Percentiles rank a stretch among this genome's conserved stretches.
These are phyloP conservation scores for Spinacia oleracea DNA, from an alignment of 179 eudicot species.

Conservation along the genomic window DNA sequence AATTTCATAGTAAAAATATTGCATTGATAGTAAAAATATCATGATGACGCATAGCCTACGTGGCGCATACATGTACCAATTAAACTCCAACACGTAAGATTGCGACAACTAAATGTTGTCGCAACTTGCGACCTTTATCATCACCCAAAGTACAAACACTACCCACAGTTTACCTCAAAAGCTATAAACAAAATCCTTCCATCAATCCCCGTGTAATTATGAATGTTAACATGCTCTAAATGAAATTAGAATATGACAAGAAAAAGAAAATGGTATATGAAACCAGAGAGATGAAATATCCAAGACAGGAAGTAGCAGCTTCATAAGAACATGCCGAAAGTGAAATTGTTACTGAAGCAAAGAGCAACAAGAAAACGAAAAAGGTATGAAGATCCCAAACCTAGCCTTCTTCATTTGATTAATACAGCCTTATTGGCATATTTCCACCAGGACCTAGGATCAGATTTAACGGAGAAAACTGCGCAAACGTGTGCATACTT, in stretches of 20 bases:
- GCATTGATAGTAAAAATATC: too few species aligned
- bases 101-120: too few species aligned
- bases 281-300: not conserved
- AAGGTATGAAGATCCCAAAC: slow-evolving; percentile 34
- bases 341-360: not conserved
- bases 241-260: not conserved
- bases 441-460: slow-evolving; percentile 93
- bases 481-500: slow-evolving; percentile 91
- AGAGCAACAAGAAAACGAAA: slow-evolving; percentile 10
- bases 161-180: not conserved
- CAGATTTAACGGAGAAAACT: slow-evolving; percentile 60
- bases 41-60: too few species aligned
- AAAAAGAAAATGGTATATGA: not conserved
- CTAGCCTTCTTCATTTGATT: slow-evolving; percentile 82
- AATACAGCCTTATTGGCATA: slow-evolving; percentile 69
- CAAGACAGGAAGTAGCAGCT: not conserved
- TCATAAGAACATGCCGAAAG: not conserved
- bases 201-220: not conserved
- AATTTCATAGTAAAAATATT: too few species aligned
- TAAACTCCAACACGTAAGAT: too few species aligned
- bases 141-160: not conserved
- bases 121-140: too few species aligned
- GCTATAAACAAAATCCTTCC: not conserved
- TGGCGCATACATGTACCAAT: too few species aligned
- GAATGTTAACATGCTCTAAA: not conserved